Conservation (phyloP, 2,329 filamentous ascomycete genomes). For the Arachnopeziza araneosa region DNA sequence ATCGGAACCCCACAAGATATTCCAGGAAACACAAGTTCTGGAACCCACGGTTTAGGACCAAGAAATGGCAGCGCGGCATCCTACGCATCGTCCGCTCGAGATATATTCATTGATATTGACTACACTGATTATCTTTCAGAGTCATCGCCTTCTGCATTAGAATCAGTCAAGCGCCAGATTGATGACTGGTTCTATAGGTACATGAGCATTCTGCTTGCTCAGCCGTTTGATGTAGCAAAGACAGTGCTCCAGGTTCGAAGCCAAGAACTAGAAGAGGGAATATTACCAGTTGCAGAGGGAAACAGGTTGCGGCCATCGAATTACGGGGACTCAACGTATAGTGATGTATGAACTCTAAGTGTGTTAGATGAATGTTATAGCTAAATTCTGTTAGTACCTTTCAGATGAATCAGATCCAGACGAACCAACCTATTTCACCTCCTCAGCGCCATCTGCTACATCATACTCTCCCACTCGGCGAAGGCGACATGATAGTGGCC, state of each 20-base stretch:
- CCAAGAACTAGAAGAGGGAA: slow-evolving; percentile 35
- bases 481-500: slow-evolving; percentile 24
- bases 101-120: slow-evolving; percentile 85
- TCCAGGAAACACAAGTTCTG: slow-evolving; percentile 31
- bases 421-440: slow-evolving; percentile 80
- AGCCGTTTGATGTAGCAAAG: slow-evolving; percentile 97
- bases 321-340: slow-evolving; percentile 23
- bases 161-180: slow-evolving; percentile 68
- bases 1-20: slow-evolving; percentile 51
- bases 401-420: slow-evolving; percentile 69
- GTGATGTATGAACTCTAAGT: slow-evolving; percentile 18
- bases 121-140: slow-evolving; percentile 84
- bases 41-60: slow-evolving; percentile 27
- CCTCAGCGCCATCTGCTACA: slow-evolving; percentile 39
- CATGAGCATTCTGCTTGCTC: slow-evolving; percentile 78
- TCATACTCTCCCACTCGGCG: slow-evolving; percentile 37
- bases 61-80: slow-evolving; percentile 37
- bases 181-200: slow-evolving; percentile 92
- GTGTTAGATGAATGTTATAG: not conserved
- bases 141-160: slow-evolving; percentile 66
- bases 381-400: slow-evolving; percentile 33
- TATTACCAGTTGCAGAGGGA: slow-evolving; percentile 15
- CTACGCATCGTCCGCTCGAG: slow-evolving; percentile 65
- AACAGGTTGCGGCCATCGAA: slow-evolving; percentile 11
- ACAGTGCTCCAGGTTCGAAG: slow-evolving; percentile 75